phyloP scores from a whole-genome alignment of 1,139 yeast genomes.

The Lodderomyces parapsilosis region DNA sequence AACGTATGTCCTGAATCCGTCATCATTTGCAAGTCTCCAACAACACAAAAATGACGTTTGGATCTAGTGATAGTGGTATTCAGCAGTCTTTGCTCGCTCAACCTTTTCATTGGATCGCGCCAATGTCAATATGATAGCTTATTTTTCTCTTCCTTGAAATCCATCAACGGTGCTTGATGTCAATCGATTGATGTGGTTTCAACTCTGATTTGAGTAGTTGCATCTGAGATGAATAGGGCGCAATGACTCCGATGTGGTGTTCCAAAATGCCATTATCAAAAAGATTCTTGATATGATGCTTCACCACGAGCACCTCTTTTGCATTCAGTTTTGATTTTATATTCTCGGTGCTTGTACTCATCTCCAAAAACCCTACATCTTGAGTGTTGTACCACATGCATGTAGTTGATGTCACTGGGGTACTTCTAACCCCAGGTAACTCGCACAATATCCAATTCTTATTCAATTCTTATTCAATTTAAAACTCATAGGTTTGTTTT shows the following conservation, averaged over 20 bases:
- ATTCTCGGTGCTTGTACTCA: conserved; percentile 39
- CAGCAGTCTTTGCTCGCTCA: conserved; percentile 67
- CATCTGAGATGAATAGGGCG: conserved; percentile 91
- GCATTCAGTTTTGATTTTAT: conserved; percentile 65
- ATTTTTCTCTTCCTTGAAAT: conserved; percentile 67
- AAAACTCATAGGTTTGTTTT: no score
- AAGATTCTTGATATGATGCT: conserved; percentile 53
- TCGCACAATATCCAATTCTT: conserved; percentile 53
- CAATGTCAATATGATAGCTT: conserved; percentile 60
- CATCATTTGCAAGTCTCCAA: conserved; percentile 78
- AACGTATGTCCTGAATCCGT: conserved; percentile 42
- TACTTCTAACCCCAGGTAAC: conserved; percentile 45
- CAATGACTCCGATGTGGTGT: conserved; percentile 72
- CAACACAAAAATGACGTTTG: conserved; percentile 75
- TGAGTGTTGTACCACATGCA: conserved; percentile 89
- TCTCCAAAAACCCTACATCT: conserved; percentile 76
- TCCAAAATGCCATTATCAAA: conserved; percentile 46
- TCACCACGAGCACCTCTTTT: conserved; percentile 64
- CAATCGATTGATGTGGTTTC: conserved; percentile 23
- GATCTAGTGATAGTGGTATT: conserved; percentile 95
- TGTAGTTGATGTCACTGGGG: conserved; percentile 27
- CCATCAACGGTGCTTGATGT: conserved; percentile 48
- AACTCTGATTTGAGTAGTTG: conserved; percentile 46
- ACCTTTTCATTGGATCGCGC: conserved; percentile 46
- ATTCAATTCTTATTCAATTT: conserved; percentile 61